Percentiles rank a stretch among this genome's conserved stretches.
Evolutionary conservation across 1,139 yeast genomes (phyloP).

Genomic region (Candida tetrigidarum): DNA sequence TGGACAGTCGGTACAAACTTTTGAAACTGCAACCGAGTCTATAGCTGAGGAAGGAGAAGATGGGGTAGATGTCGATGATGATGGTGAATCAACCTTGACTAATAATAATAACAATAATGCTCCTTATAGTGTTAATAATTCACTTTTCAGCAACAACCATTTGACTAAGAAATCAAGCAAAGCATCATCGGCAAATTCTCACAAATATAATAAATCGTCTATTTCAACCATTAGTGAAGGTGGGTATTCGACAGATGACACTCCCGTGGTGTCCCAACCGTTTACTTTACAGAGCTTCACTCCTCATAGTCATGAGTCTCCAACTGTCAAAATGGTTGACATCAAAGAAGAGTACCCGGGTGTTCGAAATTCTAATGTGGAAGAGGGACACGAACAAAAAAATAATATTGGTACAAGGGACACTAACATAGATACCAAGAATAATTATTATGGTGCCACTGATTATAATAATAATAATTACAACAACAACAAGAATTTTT

Average conservation of each 20-base stretch:
- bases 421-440: background rate
- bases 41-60: slow-evolving; percentile 9
- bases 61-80: slow-evolving; percentile 16
- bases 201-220: slow-evolving; percentile 20
- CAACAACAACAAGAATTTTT: background rate
- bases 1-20: slow-evolving; percentile 28
- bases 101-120: slow-evolving; percentile 2
- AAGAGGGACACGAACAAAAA: background rate
- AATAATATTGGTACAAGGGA: background rate
- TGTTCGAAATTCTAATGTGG: background rate
- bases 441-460: slow-evolving; percentile 1
- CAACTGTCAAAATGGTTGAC: slow-evolving; percentile 18
- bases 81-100: slow-evolving; percentile 5
- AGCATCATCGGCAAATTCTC: slow-evolving; percentile 9
- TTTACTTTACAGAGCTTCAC: slow-evolving; percentile 28
- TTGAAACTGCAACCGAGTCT: slow-evolving; percentile 30
- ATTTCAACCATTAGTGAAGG: slow-evolving; percentile 22
- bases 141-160: background rate
- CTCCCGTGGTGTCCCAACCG: slow-evolving; percentile 31
- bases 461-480: background rate
- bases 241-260: slow-evolving; percentile 25
- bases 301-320: slow-evolving; percentile 19
- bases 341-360: slow-evolving; percentile 7
- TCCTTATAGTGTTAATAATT: background rate
- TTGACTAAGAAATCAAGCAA: slow-evolving; percentile 5